Conservation (phyloP, 1,284 basidiomycete genomes). For the Cutaneotrichosporon cyanovorans region DNA sequence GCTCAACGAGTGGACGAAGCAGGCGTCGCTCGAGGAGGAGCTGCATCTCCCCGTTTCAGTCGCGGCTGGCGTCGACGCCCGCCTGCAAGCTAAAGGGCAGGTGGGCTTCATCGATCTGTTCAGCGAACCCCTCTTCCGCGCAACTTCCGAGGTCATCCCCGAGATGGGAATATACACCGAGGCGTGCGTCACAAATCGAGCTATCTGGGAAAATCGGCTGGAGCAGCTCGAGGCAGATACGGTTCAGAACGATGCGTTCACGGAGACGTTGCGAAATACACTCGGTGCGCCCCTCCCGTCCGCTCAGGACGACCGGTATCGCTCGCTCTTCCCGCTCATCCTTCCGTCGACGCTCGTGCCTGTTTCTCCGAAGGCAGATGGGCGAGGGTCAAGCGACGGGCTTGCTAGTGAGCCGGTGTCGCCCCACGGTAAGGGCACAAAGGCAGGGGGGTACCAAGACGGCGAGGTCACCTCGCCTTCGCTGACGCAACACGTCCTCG, state of each 20-base stretch:
- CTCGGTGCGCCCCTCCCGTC: constrained; percentile 28
- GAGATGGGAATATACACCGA: constrained; percentile 59
- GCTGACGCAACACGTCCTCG: constrained; percentile 8
- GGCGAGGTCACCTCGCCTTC: constrained; percentile 11
- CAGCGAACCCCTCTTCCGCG: constrained; percentile 70
- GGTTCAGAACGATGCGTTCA: constrained; percentile 7
- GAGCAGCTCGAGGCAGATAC: constrained; percentile 43
- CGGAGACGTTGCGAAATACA: constrained; percentile 12
- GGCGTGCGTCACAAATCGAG: constrained; percentile 59
- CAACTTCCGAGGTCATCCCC: constrained; percentile 64
- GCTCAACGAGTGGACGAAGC: constrained; percentile 79
- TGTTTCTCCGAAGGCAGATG: too few relatives aligned
- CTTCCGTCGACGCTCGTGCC: constrained; percentile 33
- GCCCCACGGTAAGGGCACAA: too few relatives aligned
- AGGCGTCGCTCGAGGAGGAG: constrained; percentile 70
- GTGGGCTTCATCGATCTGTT: constrained; percentile 82
- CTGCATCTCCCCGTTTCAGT: constrained; percentile 67
- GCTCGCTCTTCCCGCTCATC: constrained; percentile 45
- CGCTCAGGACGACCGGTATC: constrained; percentile 39
- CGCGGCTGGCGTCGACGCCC: constrained; percentile 56
- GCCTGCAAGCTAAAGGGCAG: constrained; percentile 69
- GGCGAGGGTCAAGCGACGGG: constrained; percentile 10
- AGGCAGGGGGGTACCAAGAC: too few relatives aligned
- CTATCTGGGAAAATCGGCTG: constrained; percentile 56
- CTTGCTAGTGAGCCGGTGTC: too few relatives aligned